Conservation (phyloP, 2,329 filamentous ascomycete genomes). For the Thielaviopsis populi region DNA sequence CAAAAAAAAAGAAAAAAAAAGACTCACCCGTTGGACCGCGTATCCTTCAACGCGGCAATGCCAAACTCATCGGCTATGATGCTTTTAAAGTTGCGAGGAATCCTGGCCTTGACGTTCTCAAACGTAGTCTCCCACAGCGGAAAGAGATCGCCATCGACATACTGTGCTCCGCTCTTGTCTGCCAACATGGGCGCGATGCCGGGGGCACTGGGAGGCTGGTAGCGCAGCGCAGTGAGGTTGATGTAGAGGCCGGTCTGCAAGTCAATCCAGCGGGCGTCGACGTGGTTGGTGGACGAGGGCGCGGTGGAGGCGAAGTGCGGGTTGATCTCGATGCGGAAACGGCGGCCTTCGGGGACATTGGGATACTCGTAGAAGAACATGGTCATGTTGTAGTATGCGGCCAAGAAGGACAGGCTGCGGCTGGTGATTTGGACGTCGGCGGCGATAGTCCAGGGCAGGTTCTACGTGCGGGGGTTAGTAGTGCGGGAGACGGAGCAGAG, state of each 20-base stretch:
- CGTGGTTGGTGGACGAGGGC: constrained; percentile 18
- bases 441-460: constrained; percentile 66
- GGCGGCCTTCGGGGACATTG: constrained; percentile 26
- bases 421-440: constrained; percentile 60
- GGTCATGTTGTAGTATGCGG: constrained; percentile 49
- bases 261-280: constrained; percentile 36
- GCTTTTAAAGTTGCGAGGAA: constrained; percentile 47
- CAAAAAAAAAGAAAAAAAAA: not conserved
- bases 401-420: constrained; percentile 50
- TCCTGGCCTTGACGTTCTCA: constrained; percentile 49
- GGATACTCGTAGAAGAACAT: constrained; percentile 31
- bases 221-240: constrained; percentile 37
- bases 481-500: not conserved
- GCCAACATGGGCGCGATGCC: constrained; percentile 29
- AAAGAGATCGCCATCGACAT: constrained; percentile 42
- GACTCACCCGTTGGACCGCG: constrained; percentile 37
- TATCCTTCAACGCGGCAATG: constrained; percentile 34
- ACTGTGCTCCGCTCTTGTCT: constrained; percentile 38
- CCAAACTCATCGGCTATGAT: constrained; percentile 45
- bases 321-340: constrained; percentile 36
- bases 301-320: constrained; percentile 28
- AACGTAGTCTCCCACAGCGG: constrained; percentile 55
- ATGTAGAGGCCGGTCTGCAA: constrained; percentile 33
- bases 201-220: constrained; percentile 30
- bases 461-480: constrained; percentile 26